Percentiles rank a stretch among this genome's conserved stretches.
phyloP scores from a whole-genome alignment of 2,329 filamentous ascomycete genomes.

The Endothia cerciana region DNA sequence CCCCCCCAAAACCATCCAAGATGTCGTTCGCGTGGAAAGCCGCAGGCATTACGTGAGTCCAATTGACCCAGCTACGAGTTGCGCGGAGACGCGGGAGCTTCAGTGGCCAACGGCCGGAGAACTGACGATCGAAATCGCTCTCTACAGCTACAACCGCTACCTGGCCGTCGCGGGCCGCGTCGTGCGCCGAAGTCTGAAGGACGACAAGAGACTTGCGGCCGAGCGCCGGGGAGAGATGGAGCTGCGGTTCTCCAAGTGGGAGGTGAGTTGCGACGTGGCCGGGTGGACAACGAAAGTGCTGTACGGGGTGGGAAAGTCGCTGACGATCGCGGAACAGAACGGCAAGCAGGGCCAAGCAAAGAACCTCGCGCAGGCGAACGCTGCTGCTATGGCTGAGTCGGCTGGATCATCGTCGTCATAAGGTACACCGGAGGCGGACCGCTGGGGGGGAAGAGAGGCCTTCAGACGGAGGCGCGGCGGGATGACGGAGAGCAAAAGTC shows the following conservation, averaged over 20 bases:
- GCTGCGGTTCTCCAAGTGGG: conserved; percentile 90
- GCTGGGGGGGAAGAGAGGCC: background rate
- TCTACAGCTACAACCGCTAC: conserved; percentile 96
- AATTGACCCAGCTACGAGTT: conserved; percentile 31
- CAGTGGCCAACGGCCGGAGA: background rate
- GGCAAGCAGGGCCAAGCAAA: conserved; percentile 92
- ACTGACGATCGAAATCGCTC: conserved; percentile 22
- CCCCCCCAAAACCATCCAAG: conserved; percentile 54
- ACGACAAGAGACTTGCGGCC: conserved; percentile 83
- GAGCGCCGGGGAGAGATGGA: conserved; percentile 92
- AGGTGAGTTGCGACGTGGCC: conserved; percentile 65
- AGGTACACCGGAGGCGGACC: background rate
- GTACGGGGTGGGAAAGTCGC: conserved; percentile 16
- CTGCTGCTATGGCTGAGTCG: conserved; percentile 40
- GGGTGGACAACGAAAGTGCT: background rate
- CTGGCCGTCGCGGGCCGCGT: conserved; percentile 91
- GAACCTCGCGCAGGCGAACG: conserved; percentile 66
- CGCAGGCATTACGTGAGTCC: conserved; percentile 88
- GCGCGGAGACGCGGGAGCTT: background rate
- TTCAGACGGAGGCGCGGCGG: background rate
- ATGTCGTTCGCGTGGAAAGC: conserved; percentile 99
- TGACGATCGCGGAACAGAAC: conserved; percentile 64
- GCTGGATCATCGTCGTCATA: conserved; percentile 36
- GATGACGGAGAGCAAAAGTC: background rate
- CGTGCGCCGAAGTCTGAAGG: conserved; percentile 96